Evolutionary conservation across 2,329 filamentous ascomycete genomes (phyloP).

Genomic region (Fusarium tanahbumbuense): DNA sequence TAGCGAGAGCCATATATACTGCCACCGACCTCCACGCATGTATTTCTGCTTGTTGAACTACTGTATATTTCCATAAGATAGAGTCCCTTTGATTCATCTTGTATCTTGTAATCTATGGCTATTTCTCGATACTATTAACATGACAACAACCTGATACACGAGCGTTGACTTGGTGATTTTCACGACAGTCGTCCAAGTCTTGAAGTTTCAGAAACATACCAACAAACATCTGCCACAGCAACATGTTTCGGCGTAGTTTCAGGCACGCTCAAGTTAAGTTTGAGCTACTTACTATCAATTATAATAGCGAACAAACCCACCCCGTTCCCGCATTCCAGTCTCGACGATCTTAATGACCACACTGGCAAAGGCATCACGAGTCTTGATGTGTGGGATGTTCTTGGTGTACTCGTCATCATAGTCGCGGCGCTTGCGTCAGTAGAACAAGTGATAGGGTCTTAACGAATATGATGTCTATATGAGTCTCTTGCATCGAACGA

Average conservation of each 20-base stretch:
- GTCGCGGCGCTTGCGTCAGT: background rate
- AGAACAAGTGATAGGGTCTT: background rate
- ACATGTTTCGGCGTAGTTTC: constrained; percentile 4
- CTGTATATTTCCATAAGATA: background rate
- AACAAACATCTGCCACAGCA: background rate
- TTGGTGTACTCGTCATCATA: background rate
- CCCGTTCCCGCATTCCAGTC: constrained; percentile 19
- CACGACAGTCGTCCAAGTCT: background rate
- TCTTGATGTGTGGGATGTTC: background rate
- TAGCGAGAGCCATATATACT: background rate
- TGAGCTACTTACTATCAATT: background rate
- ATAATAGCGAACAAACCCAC: constrained; percentile 3
- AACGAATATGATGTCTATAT: too few relatives aligned
- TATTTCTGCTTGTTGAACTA: background rate
- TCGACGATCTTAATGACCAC: constrained; percentile 1
- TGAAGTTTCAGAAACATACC: background rate
- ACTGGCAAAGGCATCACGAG: background rate
- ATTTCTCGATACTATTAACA: too few relatives aligned
- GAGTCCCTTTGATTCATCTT: background rate
- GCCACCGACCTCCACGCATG: background rate
- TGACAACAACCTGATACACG: background rate
- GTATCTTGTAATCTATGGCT: background rate
- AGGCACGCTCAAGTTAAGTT: background rate
- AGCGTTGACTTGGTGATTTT: background rate
- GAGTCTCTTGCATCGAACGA: background rate